phyloP scores from a whole-genome alignment of 306 rosid genomes.

The Prunus armeniaca region DNA sequence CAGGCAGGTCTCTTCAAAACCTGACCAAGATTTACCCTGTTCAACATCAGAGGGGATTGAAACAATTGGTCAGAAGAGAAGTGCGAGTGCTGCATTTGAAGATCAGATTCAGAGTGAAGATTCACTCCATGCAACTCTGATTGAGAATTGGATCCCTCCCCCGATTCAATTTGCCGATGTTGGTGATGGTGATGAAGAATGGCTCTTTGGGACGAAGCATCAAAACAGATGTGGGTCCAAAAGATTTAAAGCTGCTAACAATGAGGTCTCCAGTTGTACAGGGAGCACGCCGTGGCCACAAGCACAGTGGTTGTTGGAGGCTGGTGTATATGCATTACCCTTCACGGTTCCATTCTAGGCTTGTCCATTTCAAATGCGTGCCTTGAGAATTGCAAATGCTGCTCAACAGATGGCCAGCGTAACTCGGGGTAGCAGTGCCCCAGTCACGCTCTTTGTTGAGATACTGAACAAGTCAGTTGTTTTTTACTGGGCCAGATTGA shows the following conservation, averaged over 20 bases:
- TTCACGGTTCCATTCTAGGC: constrained; percentile 60
- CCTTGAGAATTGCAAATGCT: constrained; percentile 93
- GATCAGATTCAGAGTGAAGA: constrained; percentile 3
- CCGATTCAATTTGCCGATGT: not conserved
- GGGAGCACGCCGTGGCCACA: constrained; percentile 44
- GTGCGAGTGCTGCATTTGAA: not conserved
- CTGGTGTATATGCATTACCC: constrained; percentile 54
- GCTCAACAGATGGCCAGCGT: constrained; percentile 86
- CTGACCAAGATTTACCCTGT: not conserved
- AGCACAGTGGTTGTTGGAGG: constrained; percentile 49
- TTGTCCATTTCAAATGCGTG: constrained; percentile 35
- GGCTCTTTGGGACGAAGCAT: constrained; percentile 42
- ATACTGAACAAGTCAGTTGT: constrained; percentile 85
- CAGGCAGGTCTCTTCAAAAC: not conserved
- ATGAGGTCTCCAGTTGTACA: constrained; percentile 15
- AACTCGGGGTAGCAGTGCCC: constrained; percentile 80
- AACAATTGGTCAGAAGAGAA: not conserved
- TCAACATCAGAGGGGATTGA: not conserved
- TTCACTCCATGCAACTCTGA: constrained; percentile 14
- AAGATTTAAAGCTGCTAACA: constrained; percentile 16
- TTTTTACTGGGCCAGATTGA: constrained; percentile 10
- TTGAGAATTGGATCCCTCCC: constrained; percentile 42
- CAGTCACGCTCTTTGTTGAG: constrained; percentile 84
- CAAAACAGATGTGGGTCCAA: not conserved
- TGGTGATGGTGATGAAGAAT: constrained; percentile 47